Conservation (phyloP, 2,329 filamentous ascomycete genomes). For the Trichophyton equinum region DNA sequence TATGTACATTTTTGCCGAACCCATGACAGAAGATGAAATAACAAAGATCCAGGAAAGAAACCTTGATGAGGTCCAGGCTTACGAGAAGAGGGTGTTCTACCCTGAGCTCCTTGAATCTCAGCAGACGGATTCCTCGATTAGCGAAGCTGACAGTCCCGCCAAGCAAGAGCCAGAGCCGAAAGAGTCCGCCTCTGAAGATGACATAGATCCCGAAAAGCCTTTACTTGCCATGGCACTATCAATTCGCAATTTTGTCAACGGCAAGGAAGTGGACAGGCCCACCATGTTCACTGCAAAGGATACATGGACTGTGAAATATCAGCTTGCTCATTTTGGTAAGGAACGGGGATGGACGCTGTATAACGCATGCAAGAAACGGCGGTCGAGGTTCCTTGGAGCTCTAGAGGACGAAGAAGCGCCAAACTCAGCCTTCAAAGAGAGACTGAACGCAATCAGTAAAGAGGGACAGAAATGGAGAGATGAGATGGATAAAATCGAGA, state of each 20-base stretch:
- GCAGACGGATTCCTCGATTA: slow-evolving; percentile 16
- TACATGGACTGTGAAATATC: slow-evolving; percentile 67
- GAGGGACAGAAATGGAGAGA: slow-evolving; percentile 49
- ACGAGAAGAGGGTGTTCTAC: slow-evolving; percentile 44
- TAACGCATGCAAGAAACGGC: slow-evolving; percentile 42
- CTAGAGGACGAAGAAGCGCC: slow-evolving; percentile 33
- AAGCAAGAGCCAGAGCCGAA: slow-evolving; percentile 5
- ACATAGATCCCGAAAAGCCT: slow-evolving; percentile 16
- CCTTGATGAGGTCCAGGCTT: slow-evolving; percentile 52
- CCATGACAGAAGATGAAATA: slow-evolving; percentile 61
- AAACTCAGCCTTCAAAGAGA: background rate
- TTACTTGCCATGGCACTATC: slow-evolving; percentile 60
- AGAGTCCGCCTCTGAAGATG: background rate
- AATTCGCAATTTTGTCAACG: slow-evolving; percentile 61
- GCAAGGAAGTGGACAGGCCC: slow-evolving; percentile 50
- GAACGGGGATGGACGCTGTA: slow-evolving; percentile 43
- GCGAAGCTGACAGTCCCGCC: slow-evolving; percentile 6
- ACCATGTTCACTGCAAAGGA: slow-evolving; percentile 33
- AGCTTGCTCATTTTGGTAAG: slow-evolving; percentile 49
- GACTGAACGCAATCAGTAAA: slow-evolving; percentile 37
- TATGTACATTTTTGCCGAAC: slow-evolving; percentile 86
- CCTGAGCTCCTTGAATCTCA: slow-evolving; percentile 13
- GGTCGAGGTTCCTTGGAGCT: slow-evolving; percentile 35
- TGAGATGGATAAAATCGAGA: slow-evolving; percentile 42
- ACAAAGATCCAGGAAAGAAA: slow-evolving; percentile 58